Conservation (phyloP, 176 grass and related monocot genomes). For the Oryza officinalis region DNA sequence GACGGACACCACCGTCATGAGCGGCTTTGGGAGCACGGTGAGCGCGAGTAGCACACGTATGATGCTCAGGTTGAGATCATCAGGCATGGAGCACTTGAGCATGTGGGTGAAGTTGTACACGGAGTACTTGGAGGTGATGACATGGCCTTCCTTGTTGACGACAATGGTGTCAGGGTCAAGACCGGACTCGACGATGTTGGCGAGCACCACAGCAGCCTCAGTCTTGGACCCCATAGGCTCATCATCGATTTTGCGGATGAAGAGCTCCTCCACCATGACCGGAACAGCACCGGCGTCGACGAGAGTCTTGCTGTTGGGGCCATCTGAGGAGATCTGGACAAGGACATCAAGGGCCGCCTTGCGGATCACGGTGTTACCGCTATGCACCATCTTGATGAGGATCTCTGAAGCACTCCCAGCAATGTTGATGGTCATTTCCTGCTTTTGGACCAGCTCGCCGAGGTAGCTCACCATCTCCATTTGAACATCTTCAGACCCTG, state of each 20-base stretch:
- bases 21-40: slow-evolving; percentile 40
- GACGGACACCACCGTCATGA: slow-evolving; percentile 66
- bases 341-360: slow-evolving; percentile 73
- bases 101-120: slow-evolving; percentile 90
- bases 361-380: slow-evolving; percentile 42
- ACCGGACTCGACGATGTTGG: slow-evolving; percentile 70
- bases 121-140: slow-evolving; percentile 82
- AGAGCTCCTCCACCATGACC: slow-evolving; percentile 69
- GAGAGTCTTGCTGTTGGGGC: slow-evolving; percentile 55
- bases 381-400: slow-evolving; percentile 78
- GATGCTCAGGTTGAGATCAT: slow-evolving; percentile 67
- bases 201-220: slow-evolving; percentile 61
- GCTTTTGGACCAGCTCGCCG: slow-evolving; percentile 68
- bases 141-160: slow-evolving; percentile 89
- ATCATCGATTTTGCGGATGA: slow-evolving; percentile 61
- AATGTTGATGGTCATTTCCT: slow-evolving; percentile 75
- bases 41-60: slow-evolving; percentile 67
- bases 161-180: slow-evolving; percentile 50
- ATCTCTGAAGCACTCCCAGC: slow-evolving; percentile 58
- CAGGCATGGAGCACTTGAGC: slow-evolving; percentile 66
- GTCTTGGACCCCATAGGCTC: slow-evolving; percentile 63
- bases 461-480: slow-evolving; percentile 96
- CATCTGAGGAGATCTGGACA: slow-evolving; percentile 81
- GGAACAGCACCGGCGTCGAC: slow-evolving; percentile 55
- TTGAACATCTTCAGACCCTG: slow-evolving; percentile 84